Evolutionary conservation across 768 basidiomycete genomes (phyloP).

Genomic region (Hypholoma fasciculare): DNA sequence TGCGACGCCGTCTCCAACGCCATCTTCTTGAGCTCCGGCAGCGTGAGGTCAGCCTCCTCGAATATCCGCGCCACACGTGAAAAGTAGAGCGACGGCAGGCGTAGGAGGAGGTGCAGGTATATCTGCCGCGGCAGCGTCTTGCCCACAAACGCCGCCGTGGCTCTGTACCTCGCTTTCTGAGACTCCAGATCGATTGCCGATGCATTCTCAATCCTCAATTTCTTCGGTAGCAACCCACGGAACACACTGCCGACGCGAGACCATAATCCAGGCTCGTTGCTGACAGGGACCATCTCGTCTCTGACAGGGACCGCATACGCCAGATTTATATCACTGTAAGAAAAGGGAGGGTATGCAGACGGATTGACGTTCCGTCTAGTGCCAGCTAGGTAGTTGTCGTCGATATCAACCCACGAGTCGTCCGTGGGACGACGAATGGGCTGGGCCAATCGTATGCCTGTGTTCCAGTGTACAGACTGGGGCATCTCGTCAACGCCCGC

Average conservation of each 20-base stretch:
- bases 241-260: background rate
- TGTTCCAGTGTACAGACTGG: background rate
- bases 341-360: background rate
- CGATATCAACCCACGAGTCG: background rate
- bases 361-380: background rate
- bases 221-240: background rate
- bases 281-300: background rate
- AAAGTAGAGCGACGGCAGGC: constrained; percentile 66
- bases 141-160: constrained; percentile 22
- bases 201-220: background rate
- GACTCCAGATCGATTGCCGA: background rate
- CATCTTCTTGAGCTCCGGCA: constrained; percentile 49
- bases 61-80: constrained; percentile 66
- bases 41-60: constrained; percentile 62
- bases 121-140: constrained; percentile 30
- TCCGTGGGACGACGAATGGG: background rate
- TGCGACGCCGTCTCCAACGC: constrained; percentile 22
- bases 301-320: too few relatives aligned
- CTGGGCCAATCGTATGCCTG: background rate
- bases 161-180: background rate
- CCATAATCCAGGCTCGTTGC: background rate
- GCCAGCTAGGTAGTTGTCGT: background rate
- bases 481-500: background rate
- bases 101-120: constrained; percentile 36
- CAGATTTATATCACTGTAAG: background rate